Percentiles rank a stretch among this genome's conserved stretches.
Conservation (phyloP, 306 rosid species). For the Sphenostylis stenocarpa region DNA sequence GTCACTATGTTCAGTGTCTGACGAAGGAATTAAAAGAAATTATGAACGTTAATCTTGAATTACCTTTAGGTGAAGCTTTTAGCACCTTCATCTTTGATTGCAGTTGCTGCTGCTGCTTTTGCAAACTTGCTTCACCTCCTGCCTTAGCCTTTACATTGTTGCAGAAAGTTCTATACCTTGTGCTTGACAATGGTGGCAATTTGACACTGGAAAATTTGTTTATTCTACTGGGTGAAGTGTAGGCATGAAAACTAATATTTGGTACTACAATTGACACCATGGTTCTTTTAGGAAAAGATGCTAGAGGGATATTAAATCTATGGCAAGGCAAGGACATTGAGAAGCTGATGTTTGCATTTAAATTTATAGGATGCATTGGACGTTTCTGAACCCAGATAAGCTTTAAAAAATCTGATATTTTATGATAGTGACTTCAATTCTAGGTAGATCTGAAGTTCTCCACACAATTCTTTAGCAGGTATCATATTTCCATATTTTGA, state of each 20-base stretch:
- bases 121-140: slow-evolving; percentile 24
- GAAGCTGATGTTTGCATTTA: neutral
- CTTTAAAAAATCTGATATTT: neutral
- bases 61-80: slow-evolving; percentile 38
- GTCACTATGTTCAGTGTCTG: too few species aligned
- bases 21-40: neutral
- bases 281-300: neutral
- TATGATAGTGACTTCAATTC: slow-evolving; percentile 1
- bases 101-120: slow-evolving; percentile 24
- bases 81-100: slow-evolving; percentile 21
- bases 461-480: neutral
- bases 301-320: neutral
- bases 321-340: neutral
- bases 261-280: slow-evolving; percentile 26
- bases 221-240: slow-evolving; percentile 44
- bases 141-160: slow-evolving; percentile 28
- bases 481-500: neutral
- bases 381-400: slow-evolving; percentile 26
- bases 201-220: slow-evolving; percentile 8
- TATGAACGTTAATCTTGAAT: neutral
- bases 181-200: slow-evolving; percentile 11
- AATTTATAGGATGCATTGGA: slow-evolving; percentile 37
- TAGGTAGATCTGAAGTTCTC: slow-evolving; percentile 34
- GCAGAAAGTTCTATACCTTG: slow-evolving; percentile 1
- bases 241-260: slow-evolving; percentile 21